Conservation (phyloP, 2,329 filamentous ascomycete species). For the Byssothecium circinans region DNA sequence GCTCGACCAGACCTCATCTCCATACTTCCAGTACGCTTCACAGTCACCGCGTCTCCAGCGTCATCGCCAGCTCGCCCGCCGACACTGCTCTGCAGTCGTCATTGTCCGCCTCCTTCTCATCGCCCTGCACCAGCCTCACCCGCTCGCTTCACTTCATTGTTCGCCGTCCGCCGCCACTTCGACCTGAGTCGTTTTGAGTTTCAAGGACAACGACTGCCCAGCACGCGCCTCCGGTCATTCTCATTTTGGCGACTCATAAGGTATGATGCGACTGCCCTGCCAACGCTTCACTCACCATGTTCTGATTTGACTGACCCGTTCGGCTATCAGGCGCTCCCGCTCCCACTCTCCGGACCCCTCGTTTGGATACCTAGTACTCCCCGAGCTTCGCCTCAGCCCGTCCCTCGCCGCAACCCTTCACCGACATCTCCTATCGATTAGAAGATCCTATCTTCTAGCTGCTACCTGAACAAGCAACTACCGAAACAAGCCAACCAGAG, state of each 20-base stretch:
- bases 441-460: background rate
- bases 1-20: conserved; percentile 21
- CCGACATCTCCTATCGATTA: background rate
- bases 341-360: conserved; percentile 33
- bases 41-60: conserved; percentile 17
- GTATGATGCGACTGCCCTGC: conserved; percentile 30
- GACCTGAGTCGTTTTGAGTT: conserved; percentile 44
- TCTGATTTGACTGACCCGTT: conserved; percentile 30
- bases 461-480: background rate
- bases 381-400: conserved; percentile 21
- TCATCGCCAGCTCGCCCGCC: conserved; percentile 18
- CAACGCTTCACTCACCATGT: conserved; percentile 21
- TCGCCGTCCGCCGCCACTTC: conserved; percentile 27
- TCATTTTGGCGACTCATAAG: conserved; percentile 17
- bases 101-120: conserved; percentile 16
- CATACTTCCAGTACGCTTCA: conserved; percentile 14
- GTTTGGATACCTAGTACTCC: conserved; percentile 35
- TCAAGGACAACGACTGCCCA: no score
- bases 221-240: no score
- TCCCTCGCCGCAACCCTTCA: conserved; percentile 2
- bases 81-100: conserved; percentile 26
- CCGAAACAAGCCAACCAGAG: background rate
- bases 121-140: conserved; percentile 5
- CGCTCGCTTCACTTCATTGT: conserved; percentile 31
- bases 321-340: conserved; percentile 29